Evolutionary conservation across 225 moss, liverwort and hornwort species (phyloP), one percentile per base, ranked within the genome.

Genomic region (Polytrichum formosum): DNA sequence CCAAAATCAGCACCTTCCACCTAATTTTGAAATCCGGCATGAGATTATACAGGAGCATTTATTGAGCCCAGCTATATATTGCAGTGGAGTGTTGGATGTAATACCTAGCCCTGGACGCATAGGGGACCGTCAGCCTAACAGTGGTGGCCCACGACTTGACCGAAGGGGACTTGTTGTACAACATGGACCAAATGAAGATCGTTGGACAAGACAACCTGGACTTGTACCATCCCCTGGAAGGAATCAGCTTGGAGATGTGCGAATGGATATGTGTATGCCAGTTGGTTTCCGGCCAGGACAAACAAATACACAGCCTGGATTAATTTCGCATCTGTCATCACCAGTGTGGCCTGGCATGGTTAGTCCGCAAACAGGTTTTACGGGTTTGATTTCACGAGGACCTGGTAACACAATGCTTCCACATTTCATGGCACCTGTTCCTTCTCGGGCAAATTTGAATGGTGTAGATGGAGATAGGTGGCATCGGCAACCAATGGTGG

Each of bases 381-480:
- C 75, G 6, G 91, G 94, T 72, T 74, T 88, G 83, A 86, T 92
- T 77, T 73, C 81, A 20, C 82, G 92, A 53, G 83, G 84, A 56
- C 84, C 88, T 26, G 88, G 79, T 16, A 75, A 60, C 46, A 58
- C 87, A 68, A 55, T 88, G 69, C 74, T 79, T 46, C 83, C 83
- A 22, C 90, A 91, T 60, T 89, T 87, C 83, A 85, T 87, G 83
- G 23, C 79, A 33, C 80, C 83, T 22, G 88, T 82, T 72, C 86
- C 90, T 61, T 87, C 85, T 1, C 82, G 86, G 56, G 88, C 79
- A 61, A 80, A 87, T 61, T 73, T 77, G 5, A 89, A 87, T 46
- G 97, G 97, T 27, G 91, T 98, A 67, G 97, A 98, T 53, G 97
- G 91, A 46, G 97, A 98, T 54, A 84, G 94, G 55, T 98, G 97